phyloP scores from a whole-genome alignment of 306 rosid genomes.

The Prunus mongolica region DNA sequence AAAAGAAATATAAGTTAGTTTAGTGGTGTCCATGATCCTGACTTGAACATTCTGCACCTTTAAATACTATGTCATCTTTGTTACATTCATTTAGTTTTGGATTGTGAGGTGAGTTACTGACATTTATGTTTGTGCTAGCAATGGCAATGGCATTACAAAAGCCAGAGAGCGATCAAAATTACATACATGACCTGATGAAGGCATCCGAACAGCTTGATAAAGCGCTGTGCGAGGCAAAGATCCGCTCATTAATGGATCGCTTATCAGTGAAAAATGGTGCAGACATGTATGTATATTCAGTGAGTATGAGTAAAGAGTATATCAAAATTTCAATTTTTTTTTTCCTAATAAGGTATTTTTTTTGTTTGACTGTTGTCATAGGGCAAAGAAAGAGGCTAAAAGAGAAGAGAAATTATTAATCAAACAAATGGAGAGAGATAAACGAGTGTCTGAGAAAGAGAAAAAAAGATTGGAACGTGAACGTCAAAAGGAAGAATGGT shows the following conservation, averaged over 20 bases:
- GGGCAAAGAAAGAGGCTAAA: slow-evolving; percentile 70
- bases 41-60: not conserved
- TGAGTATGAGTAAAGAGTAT: slow-evolving; percentile 13
- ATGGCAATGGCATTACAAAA: slow-evolving; percentile 47
- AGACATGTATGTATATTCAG: slow-evolving; percentile 47
- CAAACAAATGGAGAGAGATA: slow-evolving; percentile 66
- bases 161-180: slow-evolving; percentile 41
- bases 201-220: slow-evolving; percentile 63
- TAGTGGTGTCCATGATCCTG: not conserved
- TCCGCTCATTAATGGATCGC: slow-evolving; percentile 50
- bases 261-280: slow-evolving; percentile 53
- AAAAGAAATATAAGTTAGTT: not conserved
- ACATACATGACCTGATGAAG: slow-evolving; percentile 38
- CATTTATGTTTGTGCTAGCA: slow-evolving; percentile 41
- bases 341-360: not conserved
- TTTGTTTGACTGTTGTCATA: slow-evolving; percentile 18
- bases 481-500: slow-evolving; percentile 45
- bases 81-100: not conserved
- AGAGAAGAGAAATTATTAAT: slow-evolving; percentile 58
- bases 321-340: slow-evolving; percentile 5
- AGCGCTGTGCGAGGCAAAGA: slow-evolving; percentile 49
- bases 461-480: slow-evolving; percentile 47
- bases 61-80: not conserved
- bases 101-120: not conserved
- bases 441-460: slow-evolving; percentile 64